A percentile compares a stretch with the other conserved stretches of the same genome.
These are phyloP conservation scores for Morella rubra DNA, from an alignment of 306 rosid species.

Conservation along the genomic window DNA sequence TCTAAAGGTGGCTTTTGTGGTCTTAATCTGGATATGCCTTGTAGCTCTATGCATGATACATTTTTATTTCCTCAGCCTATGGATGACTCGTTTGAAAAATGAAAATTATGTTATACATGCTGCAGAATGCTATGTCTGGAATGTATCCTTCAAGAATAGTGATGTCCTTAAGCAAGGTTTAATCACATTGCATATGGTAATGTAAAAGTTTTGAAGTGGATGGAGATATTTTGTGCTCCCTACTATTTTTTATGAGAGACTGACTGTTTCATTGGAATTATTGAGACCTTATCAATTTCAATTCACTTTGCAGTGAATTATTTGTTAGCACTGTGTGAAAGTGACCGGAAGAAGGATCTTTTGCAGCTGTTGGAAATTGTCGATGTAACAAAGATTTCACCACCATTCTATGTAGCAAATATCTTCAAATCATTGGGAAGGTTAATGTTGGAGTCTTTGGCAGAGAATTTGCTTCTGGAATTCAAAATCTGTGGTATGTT, in stretches of 20 bases:
- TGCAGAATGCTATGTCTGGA: slow-evolving; percentile 16
- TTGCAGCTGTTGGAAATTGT: slow-evolving; percentile 56
- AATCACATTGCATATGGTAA: slow-evolving; percentile 22
- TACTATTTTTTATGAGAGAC: slow-evolving; percentile 9
- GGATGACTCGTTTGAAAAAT: background rate
- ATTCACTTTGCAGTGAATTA: slow-evolving; percentile 63
- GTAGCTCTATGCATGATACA: slow-evolving; percentile 20
- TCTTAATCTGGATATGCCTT: slow-evolving; percentile 16
- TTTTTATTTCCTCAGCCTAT: too few relatives aligned
- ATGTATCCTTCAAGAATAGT: slow-evolving; percentile 17
- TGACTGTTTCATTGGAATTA: slow-evolving; percentile 26
- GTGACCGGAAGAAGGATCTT: slow-evolving; percentile 59
- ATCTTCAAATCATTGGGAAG: slow-evolving; percentile 76
- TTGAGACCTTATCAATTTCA: slow-evolving; percentile 22
- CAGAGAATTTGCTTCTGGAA: slow-evolving; percentile 61
- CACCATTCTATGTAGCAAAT: slow-evolving; percentile 36
- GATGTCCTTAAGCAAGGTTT: slow-evolving; percentile 20
- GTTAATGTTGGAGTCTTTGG: slow-evolving; percentile 51
- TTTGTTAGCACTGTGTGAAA: slow-evolving; percentile 79
- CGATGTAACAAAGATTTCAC: slow-evolving; percentile 53
- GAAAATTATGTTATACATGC: background rate
- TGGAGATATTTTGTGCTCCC: slow-evolving; percentile 9
- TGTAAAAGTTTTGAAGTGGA: slow-evolving; percentile 6
- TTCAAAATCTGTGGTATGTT: slow-evolving; percentile 60
- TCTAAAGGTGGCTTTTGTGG: background rate